phyloP scores from a whole-genome alignment of 148 eudicot species.

The Fagopyrum tataricum region DNA sequence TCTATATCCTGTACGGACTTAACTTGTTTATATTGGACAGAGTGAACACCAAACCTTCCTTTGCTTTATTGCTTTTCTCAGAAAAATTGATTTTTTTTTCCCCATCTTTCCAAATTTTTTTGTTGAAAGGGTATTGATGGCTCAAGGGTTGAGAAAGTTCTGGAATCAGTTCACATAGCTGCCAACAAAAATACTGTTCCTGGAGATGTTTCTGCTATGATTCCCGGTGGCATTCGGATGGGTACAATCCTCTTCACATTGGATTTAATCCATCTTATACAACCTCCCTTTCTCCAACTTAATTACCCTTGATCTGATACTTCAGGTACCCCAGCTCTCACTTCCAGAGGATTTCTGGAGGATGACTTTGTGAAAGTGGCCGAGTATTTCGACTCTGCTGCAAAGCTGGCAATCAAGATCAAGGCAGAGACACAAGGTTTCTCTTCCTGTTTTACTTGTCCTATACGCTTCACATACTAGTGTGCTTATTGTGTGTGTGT shows the following conservation, averaged over 20 bases:
- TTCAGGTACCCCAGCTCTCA: conserved; percentile 67
- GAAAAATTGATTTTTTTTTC: background rate
- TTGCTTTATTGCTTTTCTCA: background rate
- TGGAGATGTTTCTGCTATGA: conserved; percentile 61
- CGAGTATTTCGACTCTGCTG: conserved; percentile 4
- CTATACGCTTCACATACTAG: background rate
- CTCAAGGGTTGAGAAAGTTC: conserved; percentile 63
- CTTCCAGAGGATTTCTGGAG: conserved; percentile 68
- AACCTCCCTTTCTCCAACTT: background rate
- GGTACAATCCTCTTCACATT: conserved; percentile 21
- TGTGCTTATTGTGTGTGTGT: background rate
- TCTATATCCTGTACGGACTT: background rate
- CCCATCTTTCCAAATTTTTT: background rate
- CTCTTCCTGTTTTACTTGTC: background rate
- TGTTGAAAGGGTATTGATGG: conserved; percentile 27
- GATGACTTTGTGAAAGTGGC: conserved; percentile 17
- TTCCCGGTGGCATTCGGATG: conserved; percentile 66
- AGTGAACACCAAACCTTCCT: background rate
- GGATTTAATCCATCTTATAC: background rate
- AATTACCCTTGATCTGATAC: background rate
- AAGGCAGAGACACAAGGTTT: conserved; percentile 14
- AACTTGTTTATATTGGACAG: background rate
- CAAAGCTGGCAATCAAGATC: conserved; percentile 9
- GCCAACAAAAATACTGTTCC: conserved; percentile 68
- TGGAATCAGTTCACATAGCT: conserved; percentile 56